phyloP scores from a whole-genome alignment of 306 rosid species.

The Carpinus viminea region DNA sequence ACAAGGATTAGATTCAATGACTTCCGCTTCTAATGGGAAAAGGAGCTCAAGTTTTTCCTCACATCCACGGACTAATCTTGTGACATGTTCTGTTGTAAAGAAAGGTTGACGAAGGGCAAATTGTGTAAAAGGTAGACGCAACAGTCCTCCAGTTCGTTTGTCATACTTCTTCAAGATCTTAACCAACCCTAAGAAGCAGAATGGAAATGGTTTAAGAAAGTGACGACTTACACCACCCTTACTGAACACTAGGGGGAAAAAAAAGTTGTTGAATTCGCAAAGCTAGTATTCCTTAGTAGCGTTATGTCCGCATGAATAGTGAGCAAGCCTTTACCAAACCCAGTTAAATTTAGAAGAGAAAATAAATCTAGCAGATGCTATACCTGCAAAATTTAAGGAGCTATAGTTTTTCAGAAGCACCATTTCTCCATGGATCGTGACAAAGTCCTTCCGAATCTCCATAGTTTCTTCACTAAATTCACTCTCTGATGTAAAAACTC shows the following conservation, averaged over 20 bases:
- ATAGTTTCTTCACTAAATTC: slow-evolving; percentile 95
- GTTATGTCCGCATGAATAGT: slow-evolving; percentile 18
- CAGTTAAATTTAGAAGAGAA: slow-evolving; percentile 11
- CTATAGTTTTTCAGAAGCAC: slow-evolving; percentile 94
- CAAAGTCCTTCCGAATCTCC: slow-evolving; percentile 93
- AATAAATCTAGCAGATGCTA: slow-evolving; percentile 2
- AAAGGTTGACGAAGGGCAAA: slow-evolving; percentile 80
- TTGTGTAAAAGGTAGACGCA: slow-evolving; percentile 81
- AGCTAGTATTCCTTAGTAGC: slow-evolving; percentile 19
- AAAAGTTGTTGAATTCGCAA: slow-evolving; percentile 17
- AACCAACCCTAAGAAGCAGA: slow-evolving; percentile 62
- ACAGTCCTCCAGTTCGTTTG: slow-evolving; percentile 81
- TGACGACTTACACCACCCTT: slow-evolving; percentile 7
- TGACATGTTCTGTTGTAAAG: slow-evolving; percentile 79
- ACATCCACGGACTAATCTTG: slow-evolving; percentile 76
- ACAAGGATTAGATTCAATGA: slow-evolving; percentile 58
- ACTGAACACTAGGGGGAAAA: slow-evolving; percentile 1
- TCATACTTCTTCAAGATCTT: slow-evolving; percentile 95
- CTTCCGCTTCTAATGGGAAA: slow-evolving; percentile 90
- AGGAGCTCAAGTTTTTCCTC: slow-evolving; percentile 93
- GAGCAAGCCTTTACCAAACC: slow-evolving; percentile 9
- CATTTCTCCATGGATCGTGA: slow-evolving; percentile 95
- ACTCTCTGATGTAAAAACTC: slow-evolving; percentile 57
- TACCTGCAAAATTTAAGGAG: slow-evolving; percentile 96
- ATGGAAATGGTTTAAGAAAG: slow-evolving; percentile 26